Base-by-base conservation (phyloP, 2,329 filamentous ascomycete species). In the Neonectria faginata region DNA sequence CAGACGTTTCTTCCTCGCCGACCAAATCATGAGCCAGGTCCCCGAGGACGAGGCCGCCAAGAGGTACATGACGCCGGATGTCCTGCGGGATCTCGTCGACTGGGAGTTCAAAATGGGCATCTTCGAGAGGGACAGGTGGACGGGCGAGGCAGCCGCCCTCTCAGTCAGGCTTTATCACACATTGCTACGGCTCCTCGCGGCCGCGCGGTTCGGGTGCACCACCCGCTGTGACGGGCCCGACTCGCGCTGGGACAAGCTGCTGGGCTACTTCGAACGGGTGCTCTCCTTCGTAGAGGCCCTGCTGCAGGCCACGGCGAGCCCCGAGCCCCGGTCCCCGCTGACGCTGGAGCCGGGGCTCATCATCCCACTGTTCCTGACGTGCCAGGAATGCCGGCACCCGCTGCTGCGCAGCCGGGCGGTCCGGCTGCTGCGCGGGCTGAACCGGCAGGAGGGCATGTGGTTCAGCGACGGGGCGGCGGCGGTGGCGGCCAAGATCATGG, bases 381-480 rank as follows among this genome's bases (percentile, higher is more conserved):
- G 60, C 0, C 69, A 71, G 5, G 71, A 76, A 2, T 79, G 77
- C 18, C 73, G 77, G 0, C 77, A 79, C 59, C 74, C 76, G 0
- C 54, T 70, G 27, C 50, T 78, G 0, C 70, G 77, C 2, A 67
- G 75, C 14, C 66, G 72, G 3, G 73, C 71, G 1, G 53, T 78
- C 6, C 42, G 54, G 4, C 65, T 78, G 3, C 52, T 79, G 6
- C 47, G 60, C 14, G 62, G 58, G 22, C 55, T 73, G 18, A 76
- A 74, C n/a, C 60, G 77, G 18, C 75, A 76, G 14, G 77, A 78
- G 33, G 77, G 76, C 2, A 68, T 74, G 62, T 79, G 76, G 77
- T 69, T 71, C 59, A 78, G 77, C 50, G 67, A 70, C n/a, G 73
- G 69, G 2, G 68, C 73, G 2, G 73, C 74, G 8, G 67, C 63